Evolutionary conservation across 345 rosid genomes (phyloP).

Genomic region (Arabidopsis suecica): DNA sequence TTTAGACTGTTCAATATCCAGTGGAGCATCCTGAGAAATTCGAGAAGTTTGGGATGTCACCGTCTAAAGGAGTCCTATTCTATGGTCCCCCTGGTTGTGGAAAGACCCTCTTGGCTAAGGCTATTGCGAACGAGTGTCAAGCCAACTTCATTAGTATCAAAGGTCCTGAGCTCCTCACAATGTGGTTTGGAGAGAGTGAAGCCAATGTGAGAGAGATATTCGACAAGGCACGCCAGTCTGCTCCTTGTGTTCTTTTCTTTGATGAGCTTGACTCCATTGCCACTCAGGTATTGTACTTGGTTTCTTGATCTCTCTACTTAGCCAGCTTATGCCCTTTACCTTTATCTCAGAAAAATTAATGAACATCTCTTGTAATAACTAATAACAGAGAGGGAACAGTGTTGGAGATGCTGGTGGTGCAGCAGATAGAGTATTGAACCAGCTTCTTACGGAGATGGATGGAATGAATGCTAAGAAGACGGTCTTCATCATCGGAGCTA

Average conservation of each 20-base stretch:
- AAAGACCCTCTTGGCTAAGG: slow-evolving; percentile 70
- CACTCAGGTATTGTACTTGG: slow-evolving; percentile 57
- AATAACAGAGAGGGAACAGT: slow-evolving; percentile 62
- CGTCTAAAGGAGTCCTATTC: slow-evolving; percentile 78
- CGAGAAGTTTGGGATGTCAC: slow-evolving; percentile 81
- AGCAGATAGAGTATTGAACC: slow-evolving; percentile 73
- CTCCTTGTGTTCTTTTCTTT: slow-evolving; percentile 80
- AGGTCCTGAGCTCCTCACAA: slow-evolving; percentile 75
- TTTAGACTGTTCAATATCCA: slow-evolving; percentile 78
- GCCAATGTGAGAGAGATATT: slow-evolving; percentile 78
- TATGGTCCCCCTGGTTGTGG: slow-evolving; percentile 82
- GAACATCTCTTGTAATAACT: slow-evolving; percentile 6
- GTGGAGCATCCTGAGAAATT: slow-evolving; percentile 85
- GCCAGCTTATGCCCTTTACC: background rate
- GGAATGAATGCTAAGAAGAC: slow-evolving; percentile 76
- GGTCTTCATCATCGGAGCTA: slow-evolving; percentile 70
- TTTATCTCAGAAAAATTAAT: background rate
- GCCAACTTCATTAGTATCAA: slow-evolving; percentile 77
- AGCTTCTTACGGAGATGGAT: slow-evolving; percentile 79
- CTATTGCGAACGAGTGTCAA: slow-evolving; percentile 75
- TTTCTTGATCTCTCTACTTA: background rate
- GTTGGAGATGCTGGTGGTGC: slow-evolving; percentile 75
- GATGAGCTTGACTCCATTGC: slow-evolving; percentile 83
- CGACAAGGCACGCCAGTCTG: slow-evolving; percentile 73
- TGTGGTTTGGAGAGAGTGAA: slow-evolving; percentile 89